Conservation (phyloP, 805 yeast genomes). For the Blastobotrys peoriensis region DNA sequence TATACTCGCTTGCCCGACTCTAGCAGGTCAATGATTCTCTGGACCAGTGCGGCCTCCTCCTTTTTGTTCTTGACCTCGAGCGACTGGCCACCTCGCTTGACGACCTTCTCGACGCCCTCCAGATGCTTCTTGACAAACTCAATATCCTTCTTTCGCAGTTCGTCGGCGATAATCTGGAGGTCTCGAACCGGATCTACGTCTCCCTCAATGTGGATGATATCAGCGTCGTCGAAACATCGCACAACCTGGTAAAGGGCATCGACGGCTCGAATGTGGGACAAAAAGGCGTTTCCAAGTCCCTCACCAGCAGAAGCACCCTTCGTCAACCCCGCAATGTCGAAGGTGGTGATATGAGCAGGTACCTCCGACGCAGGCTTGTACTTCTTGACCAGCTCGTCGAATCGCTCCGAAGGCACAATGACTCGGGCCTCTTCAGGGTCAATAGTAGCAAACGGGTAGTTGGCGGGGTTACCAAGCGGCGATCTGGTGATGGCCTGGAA, state of each 20-base stretch:
- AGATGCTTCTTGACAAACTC: slow-evolving; percentile 85
- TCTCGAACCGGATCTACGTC: slow-evolving; percentile 95
- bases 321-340: slow-evolving; percentile 97
- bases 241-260: slow-evolving; percentile 98
- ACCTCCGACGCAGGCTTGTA: slow-evolving; percentile 79
- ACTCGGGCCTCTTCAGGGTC: slow-evolving; percentile 98
- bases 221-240: slow-evolving; percentile 96
- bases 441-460: slow-evolving; percentile 96
- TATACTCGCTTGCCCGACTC: slow-evolving; percentile 85
- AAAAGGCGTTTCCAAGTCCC: slow-evolving; percentile 96
- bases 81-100: slow-evolving; percentile 83
- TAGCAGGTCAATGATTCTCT: slow-evolving; percentile 66
- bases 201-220: slow-evolving; percentile 93
- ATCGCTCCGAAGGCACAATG: slow-evolving; percentile 83
- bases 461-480: slow-evolving; percentile 93
- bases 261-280: slow-evolving; percentile 93
- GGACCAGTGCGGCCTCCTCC: slow-evolving; percentile 73
- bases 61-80: slow-evolving; percentile 84
- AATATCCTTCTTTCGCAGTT: slow-evolving; percentile 92
- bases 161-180: slow-evolving; percentile 83
- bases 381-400: slow-evolving; percentile 65
- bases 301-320: slow-evolving; percentile 96
- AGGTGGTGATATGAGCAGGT: slow-evolving; percentile 88
- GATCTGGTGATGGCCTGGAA: slow-evolving; percentile 95
- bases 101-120: slow-evolving; percentile 71